Conservation (phyloP, 352 stramenopile species). For the Phytophthora colocasiae region DNA sequence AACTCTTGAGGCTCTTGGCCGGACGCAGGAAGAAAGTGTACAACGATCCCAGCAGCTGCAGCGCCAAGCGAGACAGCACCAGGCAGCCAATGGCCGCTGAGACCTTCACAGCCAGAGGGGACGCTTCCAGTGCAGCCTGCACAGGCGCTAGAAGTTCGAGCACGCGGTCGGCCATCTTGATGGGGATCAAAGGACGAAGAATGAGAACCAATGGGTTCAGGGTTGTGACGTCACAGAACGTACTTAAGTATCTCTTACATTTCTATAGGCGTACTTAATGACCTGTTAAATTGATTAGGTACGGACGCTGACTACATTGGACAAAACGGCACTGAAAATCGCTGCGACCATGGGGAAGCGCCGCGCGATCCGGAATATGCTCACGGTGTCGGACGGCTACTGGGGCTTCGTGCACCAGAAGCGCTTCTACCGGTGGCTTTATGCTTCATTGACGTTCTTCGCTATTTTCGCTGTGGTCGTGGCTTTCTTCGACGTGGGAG, state of each 20-base stretch:
- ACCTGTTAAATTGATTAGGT: background rate
- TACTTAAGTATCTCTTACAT: conserved; percentile 5
- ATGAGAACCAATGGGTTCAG: conserved; percentile 21
- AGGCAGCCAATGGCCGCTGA: conserved; percentile 53
- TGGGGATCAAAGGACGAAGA: conserved; percentile 5
- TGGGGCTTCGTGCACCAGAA: conserved; percentile 81
- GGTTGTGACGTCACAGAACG: conserved; percentile 21
- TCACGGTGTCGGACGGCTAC: conserved; percentile 78
- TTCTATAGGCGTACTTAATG: no score
- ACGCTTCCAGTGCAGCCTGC: conserved; percentile 38
- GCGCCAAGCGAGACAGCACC: conserved; percentile 57
- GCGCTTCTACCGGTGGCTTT: conserved; percentile 78
- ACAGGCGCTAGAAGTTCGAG: conserved; percentile 37
- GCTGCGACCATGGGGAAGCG: conserved; percentile 61
- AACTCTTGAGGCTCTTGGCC: conserved; percentile 93
- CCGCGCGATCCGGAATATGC: conserved; percentile 69
- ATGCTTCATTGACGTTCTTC: conserved; percentile 78
- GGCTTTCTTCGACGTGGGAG: conserved; percentile 75
- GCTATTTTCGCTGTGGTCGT: conserved; percentile 80
- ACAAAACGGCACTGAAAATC: no score
- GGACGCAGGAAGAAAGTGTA: conserved; percentile 94
- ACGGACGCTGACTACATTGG: conserved; percentile 12
- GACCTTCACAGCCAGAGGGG: conserved; percentile 54
- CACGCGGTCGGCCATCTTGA: conserved; percentile 35
- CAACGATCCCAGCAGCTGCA: conserved; percentile 57